These are phyloP conservation scores for Beauveria medogensis DNA, from an alignment of 2,329 filamentous ascomycete genomes.

Conservation along the genomic window DNA sequence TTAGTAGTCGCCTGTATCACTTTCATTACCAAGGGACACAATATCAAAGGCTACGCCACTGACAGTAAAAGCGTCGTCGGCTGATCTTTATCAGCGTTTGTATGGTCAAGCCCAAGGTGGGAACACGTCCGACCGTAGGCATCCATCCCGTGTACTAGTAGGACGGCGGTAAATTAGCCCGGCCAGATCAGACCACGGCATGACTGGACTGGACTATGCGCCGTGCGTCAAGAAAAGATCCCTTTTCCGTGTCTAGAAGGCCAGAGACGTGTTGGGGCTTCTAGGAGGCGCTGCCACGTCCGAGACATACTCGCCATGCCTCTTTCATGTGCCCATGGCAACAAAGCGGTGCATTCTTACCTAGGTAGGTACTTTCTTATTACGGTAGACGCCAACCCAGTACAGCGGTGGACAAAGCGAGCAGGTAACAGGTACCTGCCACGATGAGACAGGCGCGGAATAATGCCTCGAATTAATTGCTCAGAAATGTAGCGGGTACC, in stretches of 20 bases:
- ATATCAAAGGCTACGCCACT: not conserved
- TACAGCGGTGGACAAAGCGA: not conserved
- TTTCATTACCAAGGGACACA: not conserved
- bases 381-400: not conserved
- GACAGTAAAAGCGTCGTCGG: not conserved
- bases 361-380: no score
- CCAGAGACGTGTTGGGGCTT: no score
- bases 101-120: not conserved
- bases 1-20: not conserved
- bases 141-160: not conserved
- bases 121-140: not conserved
- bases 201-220: not conserved
- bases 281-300: not conserved
- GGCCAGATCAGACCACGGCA: conserved; percentile 2
- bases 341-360: conserved; percentile 6
- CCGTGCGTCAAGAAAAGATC: not conserved
- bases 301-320: not conserved
- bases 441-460: not conserved
- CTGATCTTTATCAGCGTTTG: not conserved
- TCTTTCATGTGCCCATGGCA: conserved; percentile 10
- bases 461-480: not conserved
- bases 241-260: not conserved
- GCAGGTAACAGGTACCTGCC: not conserved
- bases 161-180: not conserved
- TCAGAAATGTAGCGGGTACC: not conserved